A percentile compares a stretch with the other conserved stretches of the same genome.
These are phyloP conservation scores for Naegleria gruberi DNA, from an alignment of 208 protist species.

Conservation along the genomic window DNA sequence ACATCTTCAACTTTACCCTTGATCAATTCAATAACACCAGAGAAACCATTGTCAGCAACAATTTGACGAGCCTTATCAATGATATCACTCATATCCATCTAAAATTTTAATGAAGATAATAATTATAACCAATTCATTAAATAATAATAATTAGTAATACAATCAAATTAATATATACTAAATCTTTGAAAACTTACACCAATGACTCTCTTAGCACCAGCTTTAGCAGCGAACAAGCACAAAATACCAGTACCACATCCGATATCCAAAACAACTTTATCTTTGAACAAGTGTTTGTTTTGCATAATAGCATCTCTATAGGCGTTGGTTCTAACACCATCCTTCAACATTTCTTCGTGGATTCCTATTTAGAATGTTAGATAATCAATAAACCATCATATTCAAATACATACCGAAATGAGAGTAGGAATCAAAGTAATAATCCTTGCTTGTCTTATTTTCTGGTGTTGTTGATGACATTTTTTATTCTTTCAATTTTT, in stretches of 20 bases:
- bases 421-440: conserved; percentile 84
- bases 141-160: neutral
- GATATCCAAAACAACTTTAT: conserved; percentile 54
- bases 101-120: neutral
- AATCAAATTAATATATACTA: neutral
- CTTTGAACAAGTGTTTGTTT: conserved; percentile 85
- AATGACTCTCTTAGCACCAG: conserved; percentile 11
- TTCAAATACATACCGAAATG: conserved; percentile 79
- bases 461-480: neutral
- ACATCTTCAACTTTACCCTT: conserved; percentile 35
- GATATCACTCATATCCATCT: conserved; percentile 17
- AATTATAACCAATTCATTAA: too few relatives aligned
- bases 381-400: conserved; percentile 27
- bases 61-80: conserved; percentile 18
- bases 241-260: conserved; percentile 35
- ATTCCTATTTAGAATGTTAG: conserved; percentile 60
- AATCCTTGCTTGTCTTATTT: conserved; percentile 45
- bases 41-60: conserved; percentile 29
- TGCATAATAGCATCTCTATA: conserved; percentile 92
- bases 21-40: conserved; percentile 23
- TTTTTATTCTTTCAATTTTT: neutral
- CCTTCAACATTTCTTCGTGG: conserved; percentile 97
- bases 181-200: conserved; percentile 10
- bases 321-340: conserved; percentile 85
- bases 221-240: conserved; percentile 30